Base-by-base conservation (phyloP, 2,329 filamentous ascomycete genomes). In the Penicillium olsonii region DNA sequence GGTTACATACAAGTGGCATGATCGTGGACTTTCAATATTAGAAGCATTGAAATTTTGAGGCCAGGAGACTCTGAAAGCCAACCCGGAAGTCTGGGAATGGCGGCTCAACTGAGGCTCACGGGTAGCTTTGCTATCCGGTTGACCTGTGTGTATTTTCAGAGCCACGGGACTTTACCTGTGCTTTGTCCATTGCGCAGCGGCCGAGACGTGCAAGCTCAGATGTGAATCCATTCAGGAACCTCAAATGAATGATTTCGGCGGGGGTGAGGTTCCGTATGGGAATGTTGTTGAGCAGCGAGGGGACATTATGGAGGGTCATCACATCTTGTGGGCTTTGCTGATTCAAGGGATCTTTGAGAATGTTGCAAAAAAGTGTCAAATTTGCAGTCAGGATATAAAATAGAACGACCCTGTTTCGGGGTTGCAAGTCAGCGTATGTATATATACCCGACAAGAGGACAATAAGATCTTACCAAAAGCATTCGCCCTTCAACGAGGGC, bases 301-400 rank as follows among this genome's bases (percentile, higher is more conserved):
- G 44, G 20, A 40, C 26, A 14, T 40, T 15, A 17, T 44, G 9
- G 4, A 29, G 9, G 26, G 12, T 11, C 0, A 68, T 14, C 26
- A 29, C 26, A 14, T 29, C 26, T 3, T 29, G 3, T 5, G 12
- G 12, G 12, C 26, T 29, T 10, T 29, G 3, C 4, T 10, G 12
- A 4, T 29, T 10, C 26, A 11, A 60, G 0, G 78, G 78, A 18
- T 75, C 62, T 11, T 65, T 58, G 0, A 82, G 55, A 10, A 80
- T 70, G 45, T 76, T 76, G 62, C 73, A 75, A 53, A 81, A 82
- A 0, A 82, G 61, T 1, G 71, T 73, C 43, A 80, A 60, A 15
- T 78, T 62, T 0, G 78, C 78, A 0, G 75, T 72, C 20, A 77
- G 71, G 1, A 78, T 78, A 38, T 81, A 81, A 45, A 78, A 80